phyloP scores from a whole-genome alignment of 73 alveolate genomes.

The Paramecium sonneborni region DNA sequence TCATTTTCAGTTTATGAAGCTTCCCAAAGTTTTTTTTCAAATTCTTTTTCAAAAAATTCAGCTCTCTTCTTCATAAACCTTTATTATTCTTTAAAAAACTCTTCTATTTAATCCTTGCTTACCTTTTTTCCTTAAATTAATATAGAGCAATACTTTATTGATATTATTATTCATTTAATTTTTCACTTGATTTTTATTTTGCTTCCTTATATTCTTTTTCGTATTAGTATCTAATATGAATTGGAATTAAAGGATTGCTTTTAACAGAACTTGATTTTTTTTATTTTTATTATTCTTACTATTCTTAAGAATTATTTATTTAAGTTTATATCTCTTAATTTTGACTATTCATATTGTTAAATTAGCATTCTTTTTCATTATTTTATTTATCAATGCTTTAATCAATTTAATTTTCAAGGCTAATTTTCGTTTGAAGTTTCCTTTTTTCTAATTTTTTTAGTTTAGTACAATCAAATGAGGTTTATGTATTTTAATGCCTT shows the following conservation, averaged over 20 bases:
- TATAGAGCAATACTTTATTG: neutral
- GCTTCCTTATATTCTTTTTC: constrained; percentile 1
- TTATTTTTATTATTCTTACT: neutral
- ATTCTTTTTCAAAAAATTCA: neutral
- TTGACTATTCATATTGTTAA: neutral
- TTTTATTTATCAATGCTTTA: neutral
- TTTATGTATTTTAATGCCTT: neutral
- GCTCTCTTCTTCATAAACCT: neutral
- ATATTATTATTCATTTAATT: neutral
- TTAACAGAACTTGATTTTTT: neutral
- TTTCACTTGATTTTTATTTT: neutral
- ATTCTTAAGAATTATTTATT: neutral
- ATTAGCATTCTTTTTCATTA: constrained; percentile 2
- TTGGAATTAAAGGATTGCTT: neutral
- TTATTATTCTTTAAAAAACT: neutral
- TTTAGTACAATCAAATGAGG: neutral
- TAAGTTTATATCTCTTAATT: neutral
- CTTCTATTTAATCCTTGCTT: neutral
- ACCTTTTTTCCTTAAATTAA: neutral
- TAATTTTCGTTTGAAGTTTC: neutral
- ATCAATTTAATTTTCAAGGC: neutral
- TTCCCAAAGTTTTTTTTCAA: constrained; percentile 1
- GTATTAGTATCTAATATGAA: neutral
- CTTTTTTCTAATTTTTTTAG: neutral
- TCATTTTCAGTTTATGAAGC: neutral